Percentiles rank a stretch among this genome's conserved stretches.
Conservation (phyloP, 2,329 filamentous ascomycete genomes). For the Stachybotrys elegans region DNA sequence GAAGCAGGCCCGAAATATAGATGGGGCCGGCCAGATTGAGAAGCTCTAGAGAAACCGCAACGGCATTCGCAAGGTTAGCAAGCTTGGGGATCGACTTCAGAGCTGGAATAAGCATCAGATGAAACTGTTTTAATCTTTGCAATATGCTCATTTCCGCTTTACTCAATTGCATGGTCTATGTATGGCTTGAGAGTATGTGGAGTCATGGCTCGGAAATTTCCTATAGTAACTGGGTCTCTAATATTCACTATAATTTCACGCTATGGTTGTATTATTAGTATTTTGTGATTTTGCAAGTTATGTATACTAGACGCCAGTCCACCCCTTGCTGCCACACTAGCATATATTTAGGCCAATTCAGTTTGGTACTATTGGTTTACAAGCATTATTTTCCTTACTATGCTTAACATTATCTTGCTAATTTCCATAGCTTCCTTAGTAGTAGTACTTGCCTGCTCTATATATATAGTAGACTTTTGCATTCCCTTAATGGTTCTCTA, state of each 20-base stretch:
- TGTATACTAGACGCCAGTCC: background rate
- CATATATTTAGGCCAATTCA: background rate
- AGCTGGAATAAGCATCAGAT: no score
- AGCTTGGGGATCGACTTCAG: no score
- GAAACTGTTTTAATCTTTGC: conserved; percentile 4
- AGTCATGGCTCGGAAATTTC: conserved; percentile 1
- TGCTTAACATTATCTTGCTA: background rate
- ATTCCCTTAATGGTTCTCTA: conserved; percentile 1
- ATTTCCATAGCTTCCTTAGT: background rate
- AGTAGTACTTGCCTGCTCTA: background rate
- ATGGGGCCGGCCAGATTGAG: no score
- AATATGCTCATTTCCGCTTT: conserved; percentile 6
- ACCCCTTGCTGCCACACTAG: background rate
- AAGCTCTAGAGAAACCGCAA: no score
- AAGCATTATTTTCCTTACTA: background rate
- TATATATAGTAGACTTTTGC: background rate
- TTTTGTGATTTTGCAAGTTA: background rate
- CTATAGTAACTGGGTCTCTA: conserved; percentile 3
- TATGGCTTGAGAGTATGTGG: conserved; percentile 5
- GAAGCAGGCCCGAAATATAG: no score
- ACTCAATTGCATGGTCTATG: conserved; percentile 5
- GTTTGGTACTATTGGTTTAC: conserved; percentile 1
- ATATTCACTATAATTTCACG: conserved; percentile 2
- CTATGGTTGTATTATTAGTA: background rate
- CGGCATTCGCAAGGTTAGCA: no score